These are phyloP conservation scores for Phytophthora crassamura DNA, from an alignment of 352 stramenopile species.

Conservation along the genomic window DNA sequence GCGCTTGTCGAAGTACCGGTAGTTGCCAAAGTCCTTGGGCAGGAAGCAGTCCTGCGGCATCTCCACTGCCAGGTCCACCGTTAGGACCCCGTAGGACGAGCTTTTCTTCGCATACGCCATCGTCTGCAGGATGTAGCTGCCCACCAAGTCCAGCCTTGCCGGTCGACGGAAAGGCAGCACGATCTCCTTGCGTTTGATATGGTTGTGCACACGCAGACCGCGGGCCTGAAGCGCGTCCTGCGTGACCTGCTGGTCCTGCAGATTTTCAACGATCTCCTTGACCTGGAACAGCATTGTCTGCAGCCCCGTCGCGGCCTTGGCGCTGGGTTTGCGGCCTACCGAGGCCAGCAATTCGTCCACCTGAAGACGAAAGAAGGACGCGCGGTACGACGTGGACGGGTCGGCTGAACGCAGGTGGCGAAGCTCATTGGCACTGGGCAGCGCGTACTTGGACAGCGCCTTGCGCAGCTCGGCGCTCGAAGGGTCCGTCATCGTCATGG, in stretches of 20 bases:
- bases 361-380: slow-evolving; percentile 89
- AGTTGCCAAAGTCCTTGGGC: slow-evolving; percentile 91
- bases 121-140: slow-evolving; percentile 89
- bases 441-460: slow-evolving; percentile 87
- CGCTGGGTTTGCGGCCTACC: slow-evolving; percentile 62
- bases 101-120: slow-evolving; percentile 71
- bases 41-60: slow-evolving; percentile 86
- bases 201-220: slow-evolving; percentile 69
- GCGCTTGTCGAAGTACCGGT: slow-evolving; percentile 90
- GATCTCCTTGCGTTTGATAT: slow-evolving; percentile 87
- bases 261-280: slow-evolving; percentile 74
- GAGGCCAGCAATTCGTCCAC: slow-evolving; percentile 86
- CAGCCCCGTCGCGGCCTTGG: slow-evolving; percentile 53
- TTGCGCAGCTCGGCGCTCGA: slow-evolving; percentile 58
- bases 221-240: slow-evolving; percentile 66
- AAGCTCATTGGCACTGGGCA: slow-evolving; percentile 88
- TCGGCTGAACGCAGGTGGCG: slow-evolving; percentile 80
- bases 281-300: slow-evolving; percentile 84
- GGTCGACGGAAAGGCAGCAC: slow-evolving; percentile 85
- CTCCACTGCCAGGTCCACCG: slow-evolving; percentile 83
- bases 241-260: slow-evolving; percentile 79
- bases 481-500: slow-evolving; percentile 23
- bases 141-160: slow-evolving; percentile 80
- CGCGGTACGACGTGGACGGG: slow-evolving; percentile 72
- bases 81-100: slow-evolving; percentile 62